Evolutionary conservation across 805 yeast species (phyloP).

Genomic region (Candida krabiensis): DNA sequence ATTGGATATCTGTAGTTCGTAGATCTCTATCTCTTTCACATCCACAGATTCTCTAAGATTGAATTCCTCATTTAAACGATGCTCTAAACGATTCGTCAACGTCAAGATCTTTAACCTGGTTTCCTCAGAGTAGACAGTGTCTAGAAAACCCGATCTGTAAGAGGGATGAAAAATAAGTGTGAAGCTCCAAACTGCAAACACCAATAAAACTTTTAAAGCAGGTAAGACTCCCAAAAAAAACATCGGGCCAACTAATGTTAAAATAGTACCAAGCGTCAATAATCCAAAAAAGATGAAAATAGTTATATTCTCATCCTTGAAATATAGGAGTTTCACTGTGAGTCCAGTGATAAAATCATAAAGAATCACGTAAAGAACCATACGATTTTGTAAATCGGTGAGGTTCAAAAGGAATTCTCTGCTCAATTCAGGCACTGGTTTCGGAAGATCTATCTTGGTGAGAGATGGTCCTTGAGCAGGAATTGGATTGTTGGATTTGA

Average conservation of each 20-base stretch:
- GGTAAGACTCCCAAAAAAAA: conserved; percentile 24
- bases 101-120: conserved; percentile 54
- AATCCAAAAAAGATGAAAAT: conserved; percentile 45
- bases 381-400: conserved; percentile 82
- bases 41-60: conserved; percentile 39
- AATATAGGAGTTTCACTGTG: conserved; percentile 59
- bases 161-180: conserved; percentile 52
- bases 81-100: conserved; percentile 50
- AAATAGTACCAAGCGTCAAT: conserved; percentile 11
- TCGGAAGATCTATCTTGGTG: conserved; percentile 49
- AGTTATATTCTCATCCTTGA: conserved; percentile 61
- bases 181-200: conserved; percentile 51
- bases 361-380: conserved; percentile 59
- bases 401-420: conserved; percentile 75
- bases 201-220: conserved; percentile 31
- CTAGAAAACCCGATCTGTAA: conserved; percentile 46
- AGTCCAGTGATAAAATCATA: conserved; percentile 58
- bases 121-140: conserved; percentile 58
- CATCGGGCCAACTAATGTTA: conserved; percentile 31
- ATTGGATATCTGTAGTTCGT: conserved; percentile 61
- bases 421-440: conserved; percentile 76
- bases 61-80: conserved; percentile 38
- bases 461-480: conserved; percentile 55
- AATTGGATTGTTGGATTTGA: conserved; percentile 38
- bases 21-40: conserved; percentile 58